Base-by-base conservation (phyloP, 1,139 yeast species). In the Pichia sp. region DNA sequence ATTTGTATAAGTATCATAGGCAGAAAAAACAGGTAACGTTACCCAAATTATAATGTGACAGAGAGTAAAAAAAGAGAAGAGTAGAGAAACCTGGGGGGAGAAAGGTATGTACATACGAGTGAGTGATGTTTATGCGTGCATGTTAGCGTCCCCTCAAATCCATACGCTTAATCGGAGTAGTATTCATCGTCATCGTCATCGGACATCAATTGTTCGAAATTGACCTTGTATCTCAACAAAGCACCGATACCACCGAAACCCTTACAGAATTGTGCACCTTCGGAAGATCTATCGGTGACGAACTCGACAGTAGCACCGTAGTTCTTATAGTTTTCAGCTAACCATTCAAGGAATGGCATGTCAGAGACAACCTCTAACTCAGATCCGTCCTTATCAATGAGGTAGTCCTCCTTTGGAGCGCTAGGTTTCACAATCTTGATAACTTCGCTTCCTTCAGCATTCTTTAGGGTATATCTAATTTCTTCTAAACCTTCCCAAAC, bases 171-270 rank as follows among this genome's bases (percentile, higher is more conserved):
- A 48, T 76, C 85, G 38, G 58, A 53, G 59, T 77, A 87, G 61
- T 77, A 86, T 62, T 84, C 87, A 30, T 39, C 42, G 54, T 85
- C 95, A 47, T 84, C 95, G 42, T 84, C 75, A 48, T 85, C 96
- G 41, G 87, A 95, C 33, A 67, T 83, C 61, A 91, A 74, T 69
- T 86, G 96, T 59, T 91, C 98, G 57, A 91, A 91, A 67, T 91
- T 91, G 52, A 91, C 93, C 66, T 87, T 87, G 67, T 91, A 91
- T 69, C 98, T 86, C 62, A 91, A 72, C 55, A 91, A 62, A 41
- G 96, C 96, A 62, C 98, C 98, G 50, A 91, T 76, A 67, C 98
- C 98, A 81, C 98, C 98, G 56, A 91, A 91, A 43, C 98, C 98
- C 56, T 80, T 84, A 45, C 83, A 94, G 63, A 91, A 91, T 68